Base-by-base conservation (phyloP, 2,329 filamentous ascomycete genomes). In the Chrysoporthe cubensis region DNA sequence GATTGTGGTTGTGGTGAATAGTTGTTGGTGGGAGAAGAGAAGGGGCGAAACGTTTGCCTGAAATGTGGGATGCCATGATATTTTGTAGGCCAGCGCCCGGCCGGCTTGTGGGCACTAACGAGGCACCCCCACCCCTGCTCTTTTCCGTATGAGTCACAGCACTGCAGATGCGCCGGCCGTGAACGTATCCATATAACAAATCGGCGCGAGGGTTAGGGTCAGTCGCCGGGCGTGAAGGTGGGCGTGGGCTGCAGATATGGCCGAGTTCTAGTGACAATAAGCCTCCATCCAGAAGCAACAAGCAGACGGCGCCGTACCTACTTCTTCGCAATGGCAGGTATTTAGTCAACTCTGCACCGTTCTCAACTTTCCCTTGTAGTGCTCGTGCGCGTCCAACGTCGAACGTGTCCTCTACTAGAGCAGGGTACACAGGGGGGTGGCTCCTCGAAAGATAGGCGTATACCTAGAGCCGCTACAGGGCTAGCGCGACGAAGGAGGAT, bases 11-110 rank as follows among this genome's bases (percentile, higher is more conserved):
- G 70, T 71, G 68, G 64, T 71, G 70, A 68, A 74, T 75, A 8
- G 73, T 75, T 75, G 73, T 75, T 77, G 75, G 73, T 74, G 78
- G 75, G 74, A 75, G 75, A 75, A 73, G 74, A 74, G 74, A 78
- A 72, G 74, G 72, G 71, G 70, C 70, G 48, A 26, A 21, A 50
- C 3, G 4, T 14, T 26, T 13, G 62, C 62, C 50, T 64, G 68
- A 72, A 69, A 70, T 59, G 67, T 73, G 72, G 74, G 74, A 73
- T 73, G 74, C 72, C 71, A 71, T 73, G 74, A 75, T 66, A 73
- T 78, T 81, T 80, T 82, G 79, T 82, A 80, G 63, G 42, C 63
- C 44, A n/a, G 26, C 37, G 56, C 52, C 42, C 32, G 26, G 43
- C 4, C 18, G 18, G 37, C 13, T 18, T 34, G 54, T 48, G 32